Evolutionary conservation across 139 green algal genomes (phyloP).

Genomic region (Closterium sp.): DNA sequence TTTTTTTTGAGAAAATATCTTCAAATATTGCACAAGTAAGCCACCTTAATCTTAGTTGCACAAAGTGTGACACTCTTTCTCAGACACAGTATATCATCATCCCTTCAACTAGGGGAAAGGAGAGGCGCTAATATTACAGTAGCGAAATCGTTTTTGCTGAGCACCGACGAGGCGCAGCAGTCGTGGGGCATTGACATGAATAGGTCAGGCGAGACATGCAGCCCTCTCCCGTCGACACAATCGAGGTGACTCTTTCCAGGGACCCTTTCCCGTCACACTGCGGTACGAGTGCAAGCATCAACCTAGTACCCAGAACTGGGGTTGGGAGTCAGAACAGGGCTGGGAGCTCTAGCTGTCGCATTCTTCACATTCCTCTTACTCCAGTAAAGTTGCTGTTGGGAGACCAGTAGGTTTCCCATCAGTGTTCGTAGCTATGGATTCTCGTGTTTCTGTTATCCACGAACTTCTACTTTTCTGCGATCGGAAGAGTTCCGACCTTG

Average conservation of each 20-base stretch:
- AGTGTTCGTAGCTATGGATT: not conserved
- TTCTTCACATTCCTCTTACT: not conserved
- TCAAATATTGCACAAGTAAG: no score
- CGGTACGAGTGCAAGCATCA: not conserved
- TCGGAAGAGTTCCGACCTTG: not conserved
- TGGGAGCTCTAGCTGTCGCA: not conserved
- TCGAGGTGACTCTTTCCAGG: not conserved
- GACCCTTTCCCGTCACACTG: no score
- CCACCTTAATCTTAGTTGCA: no score
- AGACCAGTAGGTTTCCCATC: not conserved
- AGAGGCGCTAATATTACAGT: no score
- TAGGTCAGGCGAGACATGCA: not conserved
- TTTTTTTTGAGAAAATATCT: no score
- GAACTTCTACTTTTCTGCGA: not conserved
- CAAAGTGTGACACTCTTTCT: no score
- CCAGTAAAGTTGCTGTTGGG: not conserved
- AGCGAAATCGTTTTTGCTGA: not conserved
- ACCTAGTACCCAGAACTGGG: not conserved
- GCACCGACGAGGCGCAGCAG: not conserved
- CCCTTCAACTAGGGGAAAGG: no score
- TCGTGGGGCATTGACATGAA: not conserved
- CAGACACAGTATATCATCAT: no score
- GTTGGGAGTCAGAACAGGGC: not conserved
- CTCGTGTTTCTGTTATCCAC: not conserved
- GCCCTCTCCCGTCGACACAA: not conserved